Base-by-base conservation (phyloP, 2,329 filamentous ascomycete genomes). In the Aspergillus hortae region DNA sequence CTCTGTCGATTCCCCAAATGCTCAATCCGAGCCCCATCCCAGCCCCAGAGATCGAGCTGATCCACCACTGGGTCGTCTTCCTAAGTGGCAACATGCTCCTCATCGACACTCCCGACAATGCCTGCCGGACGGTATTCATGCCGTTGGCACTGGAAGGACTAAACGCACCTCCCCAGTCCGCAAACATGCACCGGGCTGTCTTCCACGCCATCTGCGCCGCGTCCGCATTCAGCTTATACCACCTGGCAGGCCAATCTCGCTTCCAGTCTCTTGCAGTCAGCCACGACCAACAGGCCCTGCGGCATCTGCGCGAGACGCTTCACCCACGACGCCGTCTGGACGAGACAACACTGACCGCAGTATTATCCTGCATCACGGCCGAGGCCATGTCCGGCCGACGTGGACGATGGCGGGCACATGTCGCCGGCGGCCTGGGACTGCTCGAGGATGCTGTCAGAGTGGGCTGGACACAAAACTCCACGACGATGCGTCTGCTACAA, bases 41-140 rank as follows among this genome's bases (percentile, higher is more conserved):
- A 9, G 49, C 49, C 30, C 53, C 46, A 6, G 58, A 63, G 23
- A 61, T 51, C 4, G 64, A 65, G 33, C 47, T 67, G 7, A 51
- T 67, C 11, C 62, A 67, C 42, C 62, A 67, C 44, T 67, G 65
- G 65, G 61, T 61, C 6, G 55, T 60, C 27, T 66, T 67, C 42
- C 56, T 67, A 3, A 62, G 60, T 21, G 62, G 65, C 44, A 63
- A 65, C 21, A 61, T 67, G 52, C 54, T 67, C 2, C 55, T 66
- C 21, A 57, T 67, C 14, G 64, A 67, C 40, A 55, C 56, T 4
- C 54, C 63, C 23, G 63, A 66, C 52, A 67, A 67, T 27, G 60
- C 60, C 0, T 67, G 64, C 35, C 58, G 64, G 5, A 64, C 62
- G 14, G 58, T 67, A 2, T 67, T 66, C 43, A 50, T 63, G 48